Conservation (phyloP, 257 asterid genomes). For the Solanum pimpinellifolium region DNA sequence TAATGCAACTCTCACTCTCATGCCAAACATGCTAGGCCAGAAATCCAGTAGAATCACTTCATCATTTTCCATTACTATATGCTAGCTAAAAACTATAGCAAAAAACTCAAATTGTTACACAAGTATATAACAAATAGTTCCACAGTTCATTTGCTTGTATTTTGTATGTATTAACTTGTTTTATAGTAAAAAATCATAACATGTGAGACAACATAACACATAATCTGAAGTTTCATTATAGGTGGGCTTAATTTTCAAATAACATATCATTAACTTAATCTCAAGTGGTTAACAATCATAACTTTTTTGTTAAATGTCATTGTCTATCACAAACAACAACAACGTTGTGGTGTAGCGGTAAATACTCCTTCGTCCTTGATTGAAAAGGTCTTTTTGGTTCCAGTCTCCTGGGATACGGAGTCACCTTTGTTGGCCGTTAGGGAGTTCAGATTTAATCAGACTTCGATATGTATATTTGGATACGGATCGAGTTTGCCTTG, state of each 20-base stretch:
- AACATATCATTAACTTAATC: too few relatives aligned
- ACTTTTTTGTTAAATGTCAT: neutral
- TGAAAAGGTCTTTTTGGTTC: neutral
- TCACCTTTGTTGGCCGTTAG: neutral
- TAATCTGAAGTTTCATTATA: neutral
- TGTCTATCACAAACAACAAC: neutral
- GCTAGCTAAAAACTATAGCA: neutral
- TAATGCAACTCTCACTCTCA: neutral
- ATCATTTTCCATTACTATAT: neutral
- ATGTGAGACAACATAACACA: neutral
- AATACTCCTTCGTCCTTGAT: too few relatives aligned
- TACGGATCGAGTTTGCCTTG: neutral
- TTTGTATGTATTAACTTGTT: neutral
- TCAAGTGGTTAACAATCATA: neutral
- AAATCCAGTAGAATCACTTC: slow-evolving; percentile 4
- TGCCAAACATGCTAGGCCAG: neutral
- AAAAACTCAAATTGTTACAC: neutral
- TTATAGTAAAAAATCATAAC: neutral
- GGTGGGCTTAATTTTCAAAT: neutral
- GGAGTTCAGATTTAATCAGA: neutral
- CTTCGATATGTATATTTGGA: too few relatives aligned
- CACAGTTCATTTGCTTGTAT: neutral
- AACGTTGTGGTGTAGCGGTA: neutral
- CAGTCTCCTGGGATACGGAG: neutral
- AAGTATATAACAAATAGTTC: neutral